phyloP scores from a whole-genome alignment of 148 eudicot genomes.

The Chenopodium suecicum region DNA sequence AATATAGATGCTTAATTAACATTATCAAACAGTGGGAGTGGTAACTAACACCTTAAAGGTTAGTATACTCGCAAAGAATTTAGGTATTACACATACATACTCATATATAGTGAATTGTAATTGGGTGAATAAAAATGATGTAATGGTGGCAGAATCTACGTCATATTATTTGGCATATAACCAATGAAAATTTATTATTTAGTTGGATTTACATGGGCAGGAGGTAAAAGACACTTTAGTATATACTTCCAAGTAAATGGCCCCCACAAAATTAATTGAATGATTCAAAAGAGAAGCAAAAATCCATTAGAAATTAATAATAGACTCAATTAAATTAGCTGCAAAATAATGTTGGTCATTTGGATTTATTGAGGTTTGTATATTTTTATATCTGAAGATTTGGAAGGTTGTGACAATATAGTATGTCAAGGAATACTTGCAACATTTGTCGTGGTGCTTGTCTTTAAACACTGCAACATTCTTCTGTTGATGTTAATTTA shows the following conservation, averaged over 20 bases:
- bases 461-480: slow-evolving; percentile 30
- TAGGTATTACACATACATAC: background rate
- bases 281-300: slow-evolving; percentile 24
- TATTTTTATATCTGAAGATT: slow-evolving; percentile 19
- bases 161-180: slow-evolving; percentile 20
- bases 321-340: slow-evolving; percentile 10
- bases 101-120: slow-evolving; percentile 7
- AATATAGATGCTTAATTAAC: too few species aligned
- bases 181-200: slow-evolving; percentile 21
- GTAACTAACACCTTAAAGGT: background rate
- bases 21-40: background rate
- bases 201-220: slow-evolving; percentile 28
- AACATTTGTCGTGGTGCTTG: slow-evolving; percentile 27
- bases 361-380: slow-evolving; percentile 7
- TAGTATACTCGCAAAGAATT: background rate
- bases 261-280: slow-evolving; percentile 14
- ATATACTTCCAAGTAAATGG: slow-evolving; percentile 26
- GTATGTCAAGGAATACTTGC: slow-evolving; percentile 13
- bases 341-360: slow-evolving; percentile 21
- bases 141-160: slow-evolving; percentile 25
- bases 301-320: slow-evolving; percentile 20
- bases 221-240: slow-evolving; percentile 28
- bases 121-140: slow-evolving; percentile 23
- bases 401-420: slow-evolving; percentile 26
- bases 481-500: slow-evolving; percentile 23